Percentiles rank a stretch among this genome's conserved stretches.
These are phyloP conservation scores for Backusella circina DNA, from an alignment of 192 early-diverging fungal genomes.

Conservation along the genomic window DNA sequence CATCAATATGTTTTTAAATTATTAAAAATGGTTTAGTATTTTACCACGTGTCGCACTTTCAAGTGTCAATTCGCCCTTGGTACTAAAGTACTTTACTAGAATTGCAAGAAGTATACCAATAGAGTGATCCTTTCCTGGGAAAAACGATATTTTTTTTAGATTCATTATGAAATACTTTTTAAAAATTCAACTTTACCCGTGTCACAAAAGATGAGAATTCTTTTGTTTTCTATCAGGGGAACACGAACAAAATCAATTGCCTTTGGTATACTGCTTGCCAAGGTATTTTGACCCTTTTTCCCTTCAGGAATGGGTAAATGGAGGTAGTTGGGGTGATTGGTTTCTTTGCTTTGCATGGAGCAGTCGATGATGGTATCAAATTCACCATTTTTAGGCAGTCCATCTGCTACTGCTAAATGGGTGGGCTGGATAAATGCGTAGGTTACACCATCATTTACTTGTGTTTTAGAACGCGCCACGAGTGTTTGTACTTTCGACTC, in stretches of 20 bases:
- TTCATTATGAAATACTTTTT: no score
- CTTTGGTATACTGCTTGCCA: slow-evolving; percentile 53
- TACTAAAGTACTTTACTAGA: slow-evolving; percentile 56
- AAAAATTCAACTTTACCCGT: no score
- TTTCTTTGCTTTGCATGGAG: slow-evolving; percentile 48
- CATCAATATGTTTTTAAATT: background rate
- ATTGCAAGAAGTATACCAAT: slow-evolving; percentile 74
- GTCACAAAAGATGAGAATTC: slow-evolving; percentile 74
- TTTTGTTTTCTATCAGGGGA: slow-evolving; percentile 31
- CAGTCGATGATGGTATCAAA: slow-evolving; percentile 87
- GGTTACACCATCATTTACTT: slow-evolving; percentile 1
- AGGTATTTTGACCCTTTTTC: slow-evolving; percentile 76
- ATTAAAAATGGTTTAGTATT: background rate
- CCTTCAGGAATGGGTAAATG: slow-evolving; percentile 81
- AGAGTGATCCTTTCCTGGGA: slow-evolving; percentile 68
- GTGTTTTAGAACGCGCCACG: slow-evolving; percentile 17
- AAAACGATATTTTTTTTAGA: background rate
- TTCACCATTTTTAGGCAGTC: slow-evolving; percentile 42
- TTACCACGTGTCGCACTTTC: slow-evolving; percentile 20
- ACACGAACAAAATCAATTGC: slow-evolving; percentile 52
- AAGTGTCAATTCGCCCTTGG: slow-evolving; percentile 28
- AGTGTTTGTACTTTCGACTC: slow-evolving; percentile 35
- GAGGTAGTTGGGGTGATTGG: slow-evolving; percentile 44
- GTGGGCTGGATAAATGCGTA: slow-evolving; percentile 60
- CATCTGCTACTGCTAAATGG: slow-evolving; percentile 63